A percentile compares a stretch with the other conserved stretches of the same genome.
Evolutionary conservation across 768 basidiomycete species (phyloP).

Genomic region (Dacryopinax spathularia): DNA sequence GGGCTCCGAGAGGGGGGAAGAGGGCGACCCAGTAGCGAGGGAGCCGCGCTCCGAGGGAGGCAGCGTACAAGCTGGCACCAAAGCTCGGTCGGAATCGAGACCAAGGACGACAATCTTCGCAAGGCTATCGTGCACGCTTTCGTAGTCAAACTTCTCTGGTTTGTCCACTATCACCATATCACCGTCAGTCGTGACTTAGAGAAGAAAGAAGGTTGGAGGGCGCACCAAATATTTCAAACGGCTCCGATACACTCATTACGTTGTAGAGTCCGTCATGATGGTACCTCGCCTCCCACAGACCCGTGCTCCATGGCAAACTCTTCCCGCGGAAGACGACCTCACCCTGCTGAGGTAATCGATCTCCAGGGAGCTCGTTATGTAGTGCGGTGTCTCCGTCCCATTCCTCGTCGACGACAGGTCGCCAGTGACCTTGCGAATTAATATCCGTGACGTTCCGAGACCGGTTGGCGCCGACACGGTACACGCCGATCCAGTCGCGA

Average conservation of each 20-base stretch:
- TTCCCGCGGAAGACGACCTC: conserved; percentile 61
- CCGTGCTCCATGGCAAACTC: conserved; percentile 72
- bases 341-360: conserved; percentile 38
- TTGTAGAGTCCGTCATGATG: conserved; percentile 98
- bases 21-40: conserved; percentile 9
- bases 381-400: conserved; percentile 80
- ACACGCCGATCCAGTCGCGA: conserved; percentile 92
- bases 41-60: too few relatives aligned
- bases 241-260: conserved; percentile 74
- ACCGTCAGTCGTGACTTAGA: background rate
- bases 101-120: conserved; percentile 71
- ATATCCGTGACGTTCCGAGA: conserved; percentile 70
- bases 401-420: conserved; percentile 78
- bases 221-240: conserved; percentile 80
- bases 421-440: conserved; percentile 81
- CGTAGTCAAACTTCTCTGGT: conserved; percentile 48
- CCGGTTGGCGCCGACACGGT: conserved; percentile 77
- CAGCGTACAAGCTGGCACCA: conserved; percentile 48
- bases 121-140: conserved; percentile 49
- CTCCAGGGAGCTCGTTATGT: conserved; percentile 17
- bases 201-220: conserved; percentile 8
- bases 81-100: conserved; percentile 69
- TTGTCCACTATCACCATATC: conserved; percentile 41
- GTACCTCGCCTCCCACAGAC: conserved; percentile 75
- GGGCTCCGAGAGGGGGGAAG: conserved; percentile 8